phyloP scores from a whole-genome alignment of 495 filamentous ascomycete species.

The Penicillium waksmanii region DNA sequence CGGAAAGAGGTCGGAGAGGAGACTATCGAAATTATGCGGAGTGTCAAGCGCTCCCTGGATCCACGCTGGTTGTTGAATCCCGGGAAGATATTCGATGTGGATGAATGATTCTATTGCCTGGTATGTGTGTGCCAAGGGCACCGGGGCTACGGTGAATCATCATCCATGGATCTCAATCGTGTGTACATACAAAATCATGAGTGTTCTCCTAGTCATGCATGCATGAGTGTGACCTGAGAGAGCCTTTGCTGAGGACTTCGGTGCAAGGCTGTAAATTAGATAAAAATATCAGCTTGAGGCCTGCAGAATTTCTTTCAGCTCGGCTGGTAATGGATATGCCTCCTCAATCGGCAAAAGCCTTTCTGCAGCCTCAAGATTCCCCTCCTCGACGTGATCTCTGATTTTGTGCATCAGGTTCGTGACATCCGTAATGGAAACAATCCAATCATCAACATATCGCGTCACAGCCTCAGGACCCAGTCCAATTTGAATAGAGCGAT shows the following conservation, averaged over 20 bases:
- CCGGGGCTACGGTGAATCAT: too few relatives aligned
- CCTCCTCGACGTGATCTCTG: conserved; percentile 47
- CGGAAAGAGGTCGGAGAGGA: conserved; percentile 80
- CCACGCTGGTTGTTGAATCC: conserved; percentile 91
- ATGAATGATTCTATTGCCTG: conserved; percentile 14
- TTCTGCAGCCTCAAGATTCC: conserved; percentile 33
- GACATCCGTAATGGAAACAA: conserved; percentile 61
- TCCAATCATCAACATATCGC: conserved; percentile 54
- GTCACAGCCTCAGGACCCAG: conserved; percentile 45
- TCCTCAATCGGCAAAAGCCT: conserved; percentile 51
- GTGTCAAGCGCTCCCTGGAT: conserved; percentile 82
- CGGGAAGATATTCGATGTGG: conserved; percentile 79
- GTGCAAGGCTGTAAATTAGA: background rate
- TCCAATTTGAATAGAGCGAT: conserved; percentile 65
- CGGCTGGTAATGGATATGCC: conserved; percentile 45
- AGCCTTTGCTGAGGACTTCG: too few relatives aligned
- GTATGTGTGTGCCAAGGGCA: too few relatives aligned
- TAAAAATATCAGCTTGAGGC: background rate
- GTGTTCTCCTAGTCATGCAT: too few relatives aligned
- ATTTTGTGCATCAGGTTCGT: conserved; percentile 54
- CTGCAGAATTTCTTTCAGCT: conserved; percentile 29
- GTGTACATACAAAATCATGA: background rate
- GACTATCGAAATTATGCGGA: conserved; percentile 83
- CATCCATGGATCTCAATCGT: background rate
- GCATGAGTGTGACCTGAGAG: too few relatives aligned